Evolutionary conservation across 202 grass and related monocot species (phyloP).

Genomic region (Zoysia matrella): DNA sequence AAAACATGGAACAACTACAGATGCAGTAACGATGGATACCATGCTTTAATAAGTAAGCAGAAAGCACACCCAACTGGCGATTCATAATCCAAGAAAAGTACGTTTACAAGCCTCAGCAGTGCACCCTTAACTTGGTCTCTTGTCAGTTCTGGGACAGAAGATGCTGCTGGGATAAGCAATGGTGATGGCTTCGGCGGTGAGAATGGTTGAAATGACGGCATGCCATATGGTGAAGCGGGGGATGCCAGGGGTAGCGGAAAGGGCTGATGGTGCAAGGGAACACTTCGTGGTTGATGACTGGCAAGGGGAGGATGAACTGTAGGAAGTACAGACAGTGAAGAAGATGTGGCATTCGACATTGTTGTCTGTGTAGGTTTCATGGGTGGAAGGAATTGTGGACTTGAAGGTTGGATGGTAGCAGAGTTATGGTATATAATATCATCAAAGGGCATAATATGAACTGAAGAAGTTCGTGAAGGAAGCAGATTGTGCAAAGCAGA

Average conservation of each 20-base stretch:
- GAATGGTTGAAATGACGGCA: slow-evolving; percentile 66
- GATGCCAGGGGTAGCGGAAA: slow-evolving; percentile 38
- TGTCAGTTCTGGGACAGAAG: slow-evolving; percentile 40
- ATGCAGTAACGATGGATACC: neutral
- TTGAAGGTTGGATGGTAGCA: slow-evolving; percentile 32
- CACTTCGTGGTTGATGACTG: slow-evolving; percentile 43
- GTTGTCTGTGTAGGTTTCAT: slow-evolving; percentile 39
- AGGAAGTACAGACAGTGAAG: slow-evolving; percentile 45
- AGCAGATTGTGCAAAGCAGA: slow-evolving; percentile 37
- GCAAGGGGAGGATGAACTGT: slow-evolving; percentile 46
- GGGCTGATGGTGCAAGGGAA: slow-evolving; percentile 30
- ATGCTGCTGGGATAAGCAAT: slow-evolving; percentile 46
- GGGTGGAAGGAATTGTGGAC: slow-evolving; percentile 43
- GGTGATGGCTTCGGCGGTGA: slow-evolving; percentile 60
- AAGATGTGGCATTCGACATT: slow-evolving; percentile 24
- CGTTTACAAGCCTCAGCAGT: slow-evolving; percentile 59
- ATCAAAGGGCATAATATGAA: slow-evolving; percentile 43
- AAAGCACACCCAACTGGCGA: neutral
- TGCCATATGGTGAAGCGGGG: slow-evolving; percentile 44
- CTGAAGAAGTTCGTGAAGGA: slow-evolving; percentile 45
- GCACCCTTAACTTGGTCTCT: slow-evolving; percentile 58
- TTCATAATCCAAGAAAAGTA: slow-evolving; percentile 26
- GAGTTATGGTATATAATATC: slow-evolving; percentile 43
- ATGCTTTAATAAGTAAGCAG: neutral
- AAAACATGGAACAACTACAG: neutral